Conservation (phyloP, 2,329 filamentous ascomycete species). For the Sphaceloma murrayae region DNA sequence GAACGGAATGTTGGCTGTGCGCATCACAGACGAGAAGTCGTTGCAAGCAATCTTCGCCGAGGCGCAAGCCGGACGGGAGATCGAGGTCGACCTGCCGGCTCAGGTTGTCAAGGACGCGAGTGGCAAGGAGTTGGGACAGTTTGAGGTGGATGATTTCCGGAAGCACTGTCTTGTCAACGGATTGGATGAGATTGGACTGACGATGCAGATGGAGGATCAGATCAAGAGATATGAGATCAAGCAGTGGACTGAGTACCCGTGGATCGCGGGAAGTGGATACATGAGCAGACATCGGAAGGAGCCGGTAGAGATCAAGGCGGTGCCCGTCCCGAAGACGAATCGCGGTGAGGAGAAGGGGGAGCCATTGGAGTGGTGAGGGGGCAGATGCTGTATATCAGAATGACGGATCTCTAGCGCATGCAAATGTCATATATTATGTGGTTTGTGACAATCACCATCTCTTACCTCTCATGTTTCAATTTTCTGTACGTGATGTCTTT, state of each 20-base stretch:
- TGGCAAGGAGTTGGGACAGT: constrained; percentile 64
- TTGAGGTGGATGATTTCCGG: constrained; percentile 86
- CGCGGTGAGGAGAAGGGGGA: constrained; percentile 73
- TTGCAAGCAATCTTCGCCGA: constrained; percentile 65
- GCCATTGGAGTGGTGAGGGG: constrained; percentile 70
- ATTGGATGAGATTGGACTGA: constrained; percentile 89
- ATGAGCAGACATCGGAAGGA: constrained; percentile 49
- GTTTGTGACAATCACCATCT: too few relatives aligned
- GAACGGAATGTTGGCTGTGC: constrained; percentile 93
- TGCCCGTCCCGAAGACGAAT: constrained; percentile 78
- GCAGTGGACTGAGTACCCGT: constrained; percentile 70
- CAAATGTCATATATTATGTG: too few relatives aligned
- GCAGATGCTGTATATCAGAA: background rate
- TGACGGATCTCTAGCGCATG: background rate
- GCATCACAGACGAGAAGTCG: constrained; percentile 56
- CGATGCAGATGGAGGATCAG: constrained; percentile 84
- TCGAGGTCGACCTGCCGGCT: constrained; percentile 81
- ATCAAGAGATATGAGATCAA: constrained; percentile 73
- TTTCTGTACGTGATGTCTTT: too few relatives aligned
- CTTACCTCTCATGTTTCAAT: too few relatives aligned
- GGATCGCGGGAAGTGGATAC: constrained; percentile 82
- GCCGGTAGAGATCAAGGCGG: constrained; percentile 54
- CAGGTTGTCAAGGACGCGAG: constrained; percentile 69
- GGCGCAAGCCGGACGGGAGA: constrained; percentile 67
- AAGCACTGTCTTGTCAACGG: constrained; percentile 92